Evolutionary conservation across 2,329 filamentous ascomycete species (phyloP), one percentile per base, ranked within the genome.

Genomic region (Fusarium musae): DNA sequence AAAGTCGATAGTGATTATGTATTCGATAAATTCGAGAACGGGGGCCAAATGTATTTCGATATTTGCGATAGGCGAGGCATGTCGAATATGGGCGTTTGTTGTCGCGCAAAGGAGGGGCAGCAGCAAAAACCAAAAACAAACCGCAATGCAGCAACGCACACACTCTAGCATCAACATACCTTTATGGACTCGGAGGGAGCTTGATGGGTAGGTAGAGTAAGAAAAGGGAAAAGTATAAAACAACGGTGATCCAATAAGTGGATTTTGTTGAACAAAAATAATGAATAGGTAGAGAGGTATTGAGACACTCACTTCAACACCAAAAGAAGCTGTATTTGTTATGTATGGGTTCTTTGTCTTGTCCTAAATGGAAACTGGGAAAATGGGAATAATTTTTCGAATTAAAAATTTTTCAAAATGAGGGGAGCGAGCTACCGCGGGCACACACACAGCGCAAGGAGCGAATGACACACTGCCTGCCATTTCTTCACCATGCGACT

Each of bases 361-460:
- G 49, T 54, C 50, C 53, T 56, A 65, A 70, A 65, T 59, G 43
- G 56, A 46, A 59, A 44, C 42, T 49, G 62, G 49, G 32, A 52
- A 57, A 72, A 69, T 68, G 57, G 72, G 66, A 71, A 56, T 68
- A 66, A 53, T 69, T 69, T 71, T 72, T 65, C 40, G 50, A 66
- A 66, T 74, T 65, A 74, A 78, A 77, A 78, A 59, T 2, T 75
- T 77, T 78, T 73, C 74, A 66, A 76, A 78, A 75, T 74, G 76
- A 77, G 76, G 76, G 75, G 74, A 76, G 71, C 57, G 21, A 23
- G n/a, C n/a, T 19, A 30, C 36, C 50, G 36, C 50, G 50, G 50
- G 50, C 50, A 53, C 60, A 59, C 59, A 71, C 61, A 71, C 69
- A 72, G 50, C 64, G 56, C 64, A 73, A 71, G 65, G 70, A 72